Percentiles rank a stretch among this genome's conserved stretches.
Evolutionary conservation across 495 filamentous ascomycete genomes (phyloP).

Genomic region (Geopyxis carbonaria): DNA sequence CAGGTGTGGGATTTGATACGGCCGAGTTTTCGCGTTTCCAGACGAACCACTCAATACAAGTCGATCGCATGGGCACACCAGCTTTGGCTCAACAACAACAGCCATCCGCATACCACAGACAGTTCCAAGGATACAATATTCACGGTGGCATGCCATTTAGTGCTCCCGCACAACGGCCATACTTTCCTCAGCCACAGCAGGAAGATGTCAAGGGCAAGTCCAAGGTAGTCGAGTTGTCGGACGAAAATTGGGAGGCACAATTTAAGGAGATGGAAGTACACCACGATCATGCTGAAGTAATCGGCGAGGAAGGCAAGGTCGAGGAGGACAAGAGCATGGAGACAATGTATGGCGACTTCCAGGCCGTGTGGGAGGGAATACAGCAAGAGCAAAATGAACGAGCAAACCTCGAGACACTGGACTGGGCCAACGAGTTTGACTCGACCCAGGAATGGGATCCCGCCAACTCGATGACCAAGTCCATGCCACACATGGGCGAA

Average conservation of each 20-base stretch:
- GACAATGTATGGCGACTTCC: conserved; percentile 60
- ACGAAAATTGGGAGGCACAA: conserved; percentile 87
- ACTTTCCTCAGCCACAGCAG: conserved; percentile 40
- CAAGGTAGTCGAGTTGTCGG: conserved; percentile 87
- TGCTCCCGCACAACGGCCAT: conserved; percentile 13
- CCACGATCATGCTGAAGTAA: conserved; percentile 32
- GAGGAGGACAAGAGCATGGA: conserved; percentile 73
- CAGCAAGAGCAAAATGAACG: conserved; percentile 48
- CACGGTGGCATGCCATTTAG: conserved; percentile 22
- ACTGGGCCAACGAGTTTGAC: conserved; percentile 24
- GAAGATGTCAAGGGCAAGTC: conserved; percentile 50
- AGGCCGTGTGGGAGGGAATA: conserved; percentile 73
- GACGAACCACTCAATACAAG: conserved; percentile 3
- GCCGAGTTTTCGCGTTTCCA: conserved; percentile 48
- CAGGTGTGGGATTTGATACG: conserved; percentile 39
- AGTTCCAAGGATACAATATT: conserved; percentile 9
- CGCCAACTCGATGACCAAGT: conserved; percentile 20
- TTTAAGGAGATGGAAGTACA: conserved; percentile 56
- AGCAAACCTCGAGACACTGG: conserved; percentile 29
- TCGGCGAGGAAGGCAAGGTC: conserved; percentile 58
- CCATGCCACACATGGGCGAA: conserved; percentile 41
- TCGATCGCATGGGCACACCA: background rate
- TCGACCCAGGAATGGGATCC: conserved; percentile 18
- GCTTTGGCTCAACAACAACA: background rate
- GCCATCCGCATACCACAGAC: conserved; percentile 1